Evolutionary conservation across 2,329 filamentous ascomycete species (phyloP).

Genomic region (Aspergillus bombycis): DNA sequence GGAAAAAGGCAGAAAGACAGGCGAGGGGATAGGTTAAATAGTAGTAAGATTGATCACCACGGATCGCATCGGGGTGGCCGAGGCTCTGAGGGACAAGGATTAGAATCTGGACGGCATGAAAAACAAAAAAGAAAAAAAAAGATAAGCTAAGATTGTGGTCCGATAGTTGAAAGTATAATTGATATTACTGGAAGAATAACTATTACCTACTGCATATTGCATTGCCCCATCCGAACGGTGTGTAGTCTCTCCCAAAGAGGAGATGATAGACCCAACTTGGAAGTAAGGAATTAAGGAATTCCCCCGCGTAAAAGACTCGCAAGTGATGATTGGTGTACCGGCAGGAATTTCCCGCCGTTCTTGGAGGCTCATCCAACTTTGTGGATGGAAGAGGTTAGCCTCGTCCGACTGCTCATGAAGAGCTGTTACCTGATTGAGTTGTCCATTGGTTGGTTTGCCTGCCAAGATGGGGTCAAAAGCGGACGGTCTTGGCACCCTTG

Average conservation of each 20-base stretch:
- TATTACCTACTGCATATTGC: background rate
- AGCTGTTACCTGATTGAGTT: background rate
- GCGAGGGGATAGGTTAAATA: conserved; percentile 9
- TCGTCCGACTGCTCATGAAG: background rate
- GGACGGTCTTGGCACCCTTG: conserved; percentile 7
- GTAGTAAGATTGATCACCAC: background rate
- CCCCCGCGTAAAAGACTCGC: background rate
- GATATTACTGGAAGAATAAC: background rate
- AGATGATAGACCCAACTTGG: background rate
- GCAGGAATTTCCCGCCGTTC: background rate
- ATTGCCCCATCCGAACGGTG: background rate
- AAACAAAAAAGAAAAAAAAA: background rate
- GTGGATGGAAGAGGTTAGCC: background rate
- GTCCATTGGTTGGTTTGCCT: background rate
- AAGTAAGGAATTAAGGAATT: no score
- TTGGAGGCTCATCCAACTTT: background rate
- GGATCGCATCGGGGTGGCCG: background rate
- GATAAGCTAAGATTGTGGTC: background rate
- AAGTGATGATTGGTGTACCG: background rate
- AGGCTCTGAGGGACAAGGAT: background rate
- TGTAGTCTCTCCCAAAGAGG: background rate
- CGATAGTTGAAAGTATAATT: background rate
- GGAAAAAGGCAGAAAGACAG: background rate
- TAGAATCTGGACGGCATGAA: background rate
- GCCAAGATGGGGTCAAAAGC: background rate